phyloP scores from a whole-genome alignment of 192 early-diverging fungal species.

The Entophlyctis luteolus region DNA sequence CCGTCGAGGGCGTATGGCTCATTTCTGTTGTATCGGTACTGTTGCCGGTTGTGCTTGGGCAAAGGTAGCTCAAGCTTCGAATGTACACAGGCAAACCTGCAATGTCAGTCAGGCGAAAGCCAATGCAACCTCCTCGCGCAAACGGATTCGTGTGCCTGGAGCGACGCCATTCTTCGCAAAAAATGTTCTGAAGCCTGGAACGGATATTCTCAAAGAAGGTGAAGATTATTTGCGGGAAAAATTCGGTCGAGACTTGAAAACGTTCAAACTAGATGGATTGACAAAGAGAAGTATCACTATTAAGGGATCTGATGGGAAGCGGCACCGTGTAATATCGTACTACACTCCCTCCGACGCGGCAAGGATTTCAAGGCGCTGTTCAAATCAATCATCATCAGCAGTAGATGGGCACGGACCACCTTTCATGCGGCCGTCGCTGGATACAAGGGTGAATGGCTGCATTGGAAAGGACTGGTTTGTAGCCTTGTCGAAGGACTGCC shows the following conservation, averaged over 20 bases:
- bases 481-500: too few relatives aligned
- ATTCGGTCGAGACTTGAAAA: constrained; percentile 13
- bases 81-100: background rate
- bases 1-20: background rate
- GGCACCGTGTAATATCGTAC: constrained; percentile 15
- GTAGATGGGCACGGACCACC: too few relatives aligned
- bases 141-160: constrained; percentile 13
- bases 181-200: too few relatives aligned
- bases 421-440: too few relatives aligned
- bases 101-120: constrained; percentile 9
- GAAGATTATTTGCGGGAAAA: too few relatives aligned
- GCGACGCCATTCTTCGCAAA: too few relatives aligned
- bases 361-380: too few relatives aligned
- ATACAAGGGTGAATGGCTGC: too few relatives aligned
- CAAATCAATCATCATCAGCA: too few relatives aligned
- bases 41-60: too few relatives aligned
- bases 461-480: too few relatives aligned
- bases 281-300: constrained; percentile 20
- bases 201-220: too few relatives aligned
- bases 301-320: constrained; percentile 3
- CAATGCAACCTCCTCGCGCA: constrained; percentile 14
- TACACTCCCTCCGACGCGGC: constrained; percentile 15
- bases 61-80: constrained; percentile 15
- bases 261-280: constrained; percentile 15
- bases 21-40: constrained; percentile 1